Conservation (phyloP, 768 basidiomycete genomes). For the Fistulinella prunicolor region DNA sequence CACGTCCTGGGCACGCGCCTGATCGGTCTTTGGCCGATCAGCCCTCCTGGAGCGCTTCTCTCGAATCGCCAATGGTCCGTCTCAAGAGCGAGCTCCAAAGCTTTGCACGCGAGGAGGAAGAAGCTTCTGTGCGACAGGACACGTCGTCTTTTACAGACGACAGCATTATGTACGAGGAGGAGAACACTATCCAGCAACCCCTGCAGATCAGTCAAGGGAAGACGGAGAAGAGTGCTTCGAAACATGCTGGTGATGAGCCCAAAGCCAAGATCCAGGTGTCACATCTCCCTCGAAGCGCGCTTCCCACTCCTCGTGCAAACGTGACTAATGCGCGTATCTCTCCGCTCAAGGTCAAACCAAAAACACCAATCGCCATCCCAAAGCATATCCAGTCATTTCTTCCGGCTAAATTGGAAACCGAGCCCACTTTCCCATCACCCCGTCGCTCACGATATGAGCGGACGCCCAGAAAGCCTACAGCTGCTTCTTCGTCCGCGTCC, state of each 20-base stretch:
- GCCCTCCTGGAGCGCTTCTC: constrained; percentile 67
- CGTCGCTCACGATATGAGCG: constrained; percentile 30
- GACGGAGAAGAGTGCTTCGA: constrained; percentile 39
- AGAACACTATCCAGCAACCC: constrained; percentile 25
- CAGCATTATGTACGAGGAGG: constrained; percentile 32
- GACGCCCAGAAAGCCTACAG: constrained; percentile 27
- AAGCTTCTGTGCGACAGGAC: constrained; percentile 28
- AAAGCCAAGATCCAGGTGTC: constrained; percentile 47
- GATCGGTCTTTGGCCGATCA: constrained; percentile 45
- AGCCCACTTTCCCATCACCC: constrained; percentile 47
- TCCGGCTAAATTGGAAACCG: constrained; percentile 62
- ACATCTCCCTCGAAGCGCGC: constrained; percentile 19
- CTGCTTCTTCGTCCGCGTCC: constrained; percentile 16
- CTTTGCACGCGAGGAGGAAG: constrained; percentile 42
- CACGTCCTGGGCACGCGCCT: constrained; percentile 33
- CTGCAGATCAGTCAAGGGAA: constrained; percentile 42
- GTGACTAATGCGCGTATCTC: constrained; percentile 36
- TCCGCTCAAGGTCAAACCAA: constrained; percentile 54
- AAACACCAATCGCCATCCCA: constrained; percentile 51
- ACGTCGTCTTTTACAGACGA: constrained; percentile 18
- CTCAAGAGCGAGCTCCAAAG: constrained; percentile 61
- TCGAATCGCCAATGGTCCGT: constrained; percentile 72
- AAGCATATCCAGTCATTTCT: constrained; percentile 62
- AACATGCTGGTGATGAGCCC: constrained; percentile 49
- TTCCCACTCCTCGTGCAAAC: constrained; percentile 38